phyloP scores from a whole-genome alignment of 2,329 filamentous ascomycete species.

The Neophaeococcomyces mojaviensis region DNA sequence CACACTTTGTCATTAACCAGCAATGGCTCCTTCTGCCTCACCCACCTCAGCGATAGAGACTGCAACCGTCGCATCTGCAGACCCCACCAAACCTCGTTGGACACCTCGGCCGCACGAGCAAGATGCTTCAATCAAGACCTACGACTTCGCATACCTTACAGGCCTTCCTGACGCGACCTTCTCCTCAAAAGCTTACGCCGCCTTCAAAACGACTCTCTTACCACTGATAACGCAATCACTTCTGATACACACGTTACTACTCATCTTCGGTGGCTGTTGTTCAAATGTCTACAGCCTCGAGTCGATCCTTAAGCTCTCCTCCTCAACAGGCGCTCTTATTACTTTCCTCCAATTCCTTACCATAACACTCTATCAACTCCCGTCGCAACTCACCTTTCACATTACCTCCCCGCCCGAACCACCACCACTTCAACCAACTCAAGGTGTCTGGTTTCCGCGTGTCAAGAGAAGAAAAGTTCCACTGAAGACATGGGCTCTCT shows the following conservation, averaged over 20 bases:
- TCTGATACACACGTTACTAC: constrained; percentile 53
- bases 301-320: constrained; percentile 84
- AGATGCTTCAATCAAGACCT: constrained; percentile 1
- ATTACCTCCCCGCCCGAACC: constrained; percentile 46
- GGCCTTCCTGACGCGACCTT: constrained; percentile 4
- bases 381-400: constrained; percentile 48
- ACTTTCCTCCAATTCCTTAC: constrained; percentile 87
- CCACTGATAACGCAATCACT: constrained; percentile 26
- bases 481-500: constrained; percentile 74
- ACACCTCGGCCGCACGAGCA: constrained; percentile 3
- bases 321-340: constrained; percentile 72
- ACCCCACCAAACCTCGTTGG: background rate
- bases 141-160: constrained; percentile 6
- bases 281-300: constrained; percentile 96
- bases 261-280: constrained; percentile 95
- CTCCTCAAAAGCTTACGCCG: background rate
- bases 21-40: too few relatives aligned
- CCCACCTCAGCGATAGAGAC: too few relatives aligned
- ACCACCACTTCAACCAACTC: constrained; percentile 1
- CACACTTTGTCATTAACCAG: too few relatives aligned
- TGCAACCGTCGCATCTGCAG: background rate
- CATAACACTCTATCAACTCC: constrained; percentile 68
- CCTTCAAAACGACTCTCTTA: constrained; percentile 1
- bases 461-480: constrained; percentile 73
- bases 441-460: constrained; percentile 17